These are phyloP conservation scores for Phragmites australis DNA, from an alignment of 176 grass and related monocot genomes.

Conservation along the genomic window DNA sequence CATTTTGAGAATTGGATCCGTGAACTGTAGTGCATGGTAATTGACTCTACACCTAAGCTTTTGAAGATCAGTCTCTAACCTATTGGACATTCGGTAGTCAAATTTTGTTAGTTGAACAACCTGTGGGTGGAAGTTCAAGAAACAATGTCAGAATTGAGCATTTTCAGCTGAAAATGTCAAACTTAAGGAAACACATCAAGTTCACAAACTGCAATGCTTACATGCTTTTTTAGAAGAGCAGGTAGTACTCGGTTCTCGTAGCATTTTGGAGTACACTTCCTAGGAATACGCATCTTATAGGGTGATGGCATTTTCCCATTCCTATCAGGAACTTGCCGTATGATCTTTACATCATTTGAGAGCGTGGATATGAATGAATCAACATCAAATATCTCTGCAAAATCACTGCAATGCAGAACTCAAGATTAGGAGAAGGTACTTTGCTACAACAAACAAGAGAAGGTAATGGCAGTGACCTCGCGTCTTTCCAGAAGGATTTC, in stretches of 20 bases:
- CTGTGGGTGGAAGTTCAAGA: conserved; percentile 40
- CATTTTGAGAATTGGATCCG: conserved; percentile 74
- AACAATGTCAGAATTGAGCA: conserved; percentile 16
- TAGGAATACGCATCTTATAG: conserved; percentile 88
- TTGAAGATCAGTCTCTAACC: conserved; percentile 76
- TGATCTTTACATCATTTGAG: conserved; percentile 74
- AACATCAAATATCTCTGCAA: conserved; percentile 81
- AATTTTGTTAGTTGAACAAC: conserved; percentile 85
- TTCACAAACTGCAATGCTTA: conserved; percentile 40
- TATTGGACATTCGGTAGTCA: conserved; percentile 83
- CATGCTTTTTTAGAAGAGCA: conserved; percentile 84
- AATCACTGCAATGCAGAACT: conserved; percentile 64
- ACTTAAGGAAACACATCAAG: neutral
- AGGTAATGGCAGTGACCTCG: conserved; percentile 48
- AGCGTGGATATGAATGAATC: conserved; percentile 91
- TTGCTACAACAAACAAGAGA: conserved; percentile 30
- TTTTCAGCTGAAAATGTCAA: conserved; percentile 5
- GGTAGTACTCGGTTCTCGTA: conserved; percentile 83
- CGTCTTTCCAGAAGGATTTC: conserved; percentile 95
- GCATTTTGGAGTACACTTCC: conserved; percentile 88
- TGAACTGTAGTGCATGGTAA: conserved; percentile 86
- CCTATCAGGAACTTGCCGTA: conserved; percentile 65
- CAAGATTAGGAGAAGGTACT: conserved; percentile 12
- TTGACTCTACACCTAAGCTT: conserved; percentile 92
- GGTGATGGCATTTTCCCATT: conserved; percentile 56